Evolutionary conservation across 768 basidiomycete species (phyloP).

Genomic region (Boletus sensibilis): DNA sequence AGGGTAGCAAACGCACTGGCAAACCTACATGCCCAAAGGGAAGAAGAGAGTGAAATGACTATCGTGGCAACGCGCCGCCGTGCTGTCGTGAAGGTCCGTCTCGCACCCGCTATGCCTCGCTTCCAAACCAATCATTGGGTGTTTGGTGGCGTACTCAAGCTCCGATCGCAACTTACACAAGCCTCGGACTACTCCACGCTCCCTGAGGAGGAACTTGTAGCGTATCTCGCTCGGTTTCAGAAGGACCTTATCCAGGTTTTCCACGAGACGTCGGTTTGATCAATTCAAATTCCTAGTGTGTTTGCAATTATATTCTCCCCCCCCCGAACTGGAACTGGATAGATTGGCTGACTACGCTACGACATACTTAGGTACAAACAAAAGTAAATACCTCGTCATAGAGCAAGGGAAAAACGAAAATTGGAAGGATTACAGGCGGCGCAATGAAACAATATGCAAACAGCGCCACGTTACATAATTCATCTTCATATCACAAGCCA

Average conservation of each 20-base stretch:
- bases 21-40: constrained; percentile 52
- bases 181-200: constrained; percentile 70
- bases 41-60: constrained; percentile 61
- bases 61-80: constrained; percentile 62
- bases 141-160: constrained; percentile 39
- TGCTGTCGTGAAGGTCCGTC: constrained; percentile 61
- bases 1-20: constrained; percentile 60
- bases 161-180: constrained; percentile 73
- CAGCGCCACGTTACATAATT: too few species aligned
- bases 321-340: too few species aligned
- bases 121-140: not conserved
- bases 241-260: constrained; percentile 60
- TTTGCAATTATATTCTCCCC: constrained; percentile 11
- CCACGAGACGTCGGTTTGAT: constrained; percentile 24
- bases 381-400: too few species aligned
- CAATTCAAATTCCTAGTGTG: not conserved
- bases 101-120: not conserved
- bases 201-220: constrained; percentile 65
- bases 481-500: constrained; percentile 18
- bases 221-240: constrained; percentile 69
- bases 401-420: too few species aligned
- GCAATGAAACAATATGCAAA: too few species aligned
- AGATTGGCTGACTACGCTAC: too few species aligned
- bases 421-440: too few species aligned
- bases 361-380: too few species aligned